These are phyloP conservation scores for Phytophthora sp. DNA, from an alignment of 352 stramenopile species.

Conservation along the genomic window DNA sequence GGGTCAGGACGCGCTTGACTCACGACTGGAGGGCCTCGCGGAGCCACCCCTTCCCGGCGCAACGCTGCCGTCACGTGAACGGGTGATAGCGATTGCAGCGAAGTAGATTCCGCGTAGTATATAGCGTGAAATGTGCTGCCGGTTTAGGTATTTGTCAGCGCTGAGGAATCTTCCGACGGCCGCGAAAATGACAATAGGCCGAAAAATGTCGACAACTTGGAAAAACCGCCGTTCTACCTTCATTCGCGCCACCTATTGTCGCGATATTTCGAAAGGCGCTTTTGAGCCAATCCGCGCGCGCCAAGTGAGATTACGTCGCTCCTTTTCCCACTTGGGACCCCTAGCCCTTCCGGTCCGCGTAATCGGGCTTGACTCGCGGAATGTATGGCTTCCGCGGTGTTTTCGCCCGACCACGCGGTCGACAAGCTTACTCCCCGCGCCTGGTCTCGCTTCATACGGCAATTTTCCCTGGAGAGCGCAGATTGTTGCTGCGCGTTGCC, in stretches of 20 bases:
- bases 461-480: constrained; percentile 26
- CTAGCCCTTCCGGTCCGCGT: constrained; percentile 16
- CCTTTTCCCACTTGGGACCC: background rate
- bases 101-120: no score
- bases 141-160: no score
- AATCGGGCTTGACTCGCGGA: constrained; percentile 14
- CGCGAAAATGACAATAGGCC: no score
- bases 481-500: background rate
- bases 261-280: constrained; percentile 3
- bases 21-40: background rate
- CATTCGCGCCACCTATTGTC: constrained; percentile 12
- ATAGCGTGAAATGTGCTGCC: no score
- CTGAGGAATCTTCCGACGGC: no score
- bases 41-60: background rate
- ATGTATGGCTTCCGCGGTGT: constrained; percentile 7
- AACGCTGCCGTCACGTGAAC: background rate
- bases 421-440: constrained; percentile 16
- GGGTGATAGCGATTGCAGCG: background rate
- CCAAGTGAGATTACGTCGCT: constrained; percentile 13
- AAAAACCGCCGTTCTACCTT: background rate
- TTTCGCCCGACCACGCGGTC: background rate
- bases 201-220: background rate
- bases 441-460: constrained; percentile 8
- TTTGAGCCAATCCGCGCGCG: constrained; percentile 6
- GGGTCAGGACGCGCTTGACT: background rate